Percentiles rank a stretch among this genome's conserved stretches.
These are phyloP conservation scores for Amphicarpaea edgeworthii DNA, from an alignment of 306 rosid species.

Conservation along the genomic window DNA sequence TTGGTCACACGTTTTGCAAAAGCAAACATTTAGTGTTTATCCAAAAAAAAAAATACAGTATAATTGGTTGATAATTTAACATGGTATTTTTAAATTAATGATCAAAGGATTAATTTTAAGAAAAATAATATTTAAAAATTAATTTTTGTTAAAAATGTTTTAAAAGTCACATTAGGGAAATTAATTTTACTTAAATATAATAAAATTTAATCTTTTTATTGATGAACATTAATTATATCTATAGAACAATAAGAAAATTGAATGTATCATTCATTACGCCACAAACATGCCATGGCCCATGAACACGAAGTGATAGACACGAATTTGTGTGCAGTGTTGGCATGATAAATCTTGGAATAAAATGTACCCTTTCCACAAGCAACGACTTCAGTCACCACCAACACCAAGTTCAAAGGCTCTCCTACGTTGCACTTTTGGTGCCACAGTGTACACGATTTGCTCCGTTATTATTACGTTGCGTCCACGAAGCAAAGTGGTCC, in stretches of 20 bases:
- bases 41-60: background rate
- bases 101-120: background rate
- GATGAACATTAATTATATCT: background rate
- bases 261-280: background rate
- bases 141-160: no score
- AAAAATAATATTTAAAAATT: no score
- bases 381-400: background rate
- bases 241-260: background rate
- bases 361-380: background rate
- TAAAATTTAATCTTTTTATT: background rate
- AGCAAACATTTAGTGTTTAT: background rate
- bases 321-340: background rate
- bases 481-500: conserved; percentile 24
- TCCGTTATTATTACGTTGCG: no score
- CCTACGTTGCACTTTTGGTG: background rate
- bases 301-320: background rate
- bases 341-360: background rate
- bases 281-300: background rate
- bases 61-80: background rate
- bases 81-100: background rate
- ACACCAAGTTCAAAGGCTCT: background rate
- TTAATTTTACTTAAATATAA: background rate
- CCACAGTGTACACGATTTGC: background rate
- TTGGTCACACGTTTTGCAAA: background rate
- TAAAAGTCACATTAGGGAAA: no score